phyloP scores from a whole-genome alignment of 169 alveolate genomes.

The Eimeria brunetti region DNA sequence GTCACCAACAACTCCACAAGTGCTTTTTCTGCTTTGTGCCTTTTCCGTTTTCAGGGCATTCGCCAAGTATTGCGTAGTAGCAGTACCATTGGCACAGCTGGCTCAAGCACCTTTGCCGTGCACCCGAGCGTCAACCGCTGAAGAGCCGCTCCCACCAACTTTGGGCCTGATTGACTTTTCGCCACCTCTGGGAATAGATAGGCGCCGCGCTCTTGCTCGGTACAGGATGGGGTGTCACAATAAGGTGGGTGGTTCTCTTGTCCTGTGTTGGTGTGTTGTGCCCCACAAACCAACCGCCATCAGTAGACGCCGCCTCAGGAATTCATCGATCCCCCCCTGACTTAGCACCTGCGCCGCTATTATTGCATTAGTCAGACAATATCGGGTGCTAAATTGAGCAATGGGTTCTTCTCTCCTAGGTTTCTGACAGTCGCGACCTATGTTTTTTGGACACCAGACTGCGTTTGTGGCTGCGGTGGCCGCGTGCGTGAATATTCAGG shows the following conservation, averaged over 20 bases:
- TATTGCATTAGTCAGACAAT: neutral
- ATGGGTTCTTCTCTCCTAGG: neutral
- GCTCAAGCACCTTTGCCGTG: slow-evolving; percentile 64
- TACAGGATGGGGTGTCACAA: slow-evolving; percentile 76
- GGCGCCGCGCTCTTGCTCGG: slow-evolving; percentile 78
- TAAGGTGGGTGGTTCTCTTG: slow-evolving; percentile 50
- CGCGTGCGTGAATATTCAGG: slow-evolving; percentile 19
- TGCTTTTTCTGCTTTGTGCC: neutral
- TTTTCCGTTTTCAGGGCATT: slow-evolving; percentile 33
- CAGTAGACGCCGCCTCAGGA: neutral
- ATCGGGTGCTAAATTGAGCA: neutral
- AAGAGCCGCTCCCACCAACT: slow-evolving; percentile 31
- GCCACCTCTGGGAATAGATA: slow-evolving; percentile 71
- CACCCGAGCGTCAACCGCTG: slow-evolving; percentile 28
- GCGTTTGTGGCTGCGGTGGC: neutral
- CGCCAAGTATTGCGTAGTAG: slow-evolving; percentile 80
- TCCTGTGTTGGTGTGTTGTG: neutral
- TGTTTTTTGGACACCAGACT: neutral
- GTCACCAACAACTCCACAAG: neutral
- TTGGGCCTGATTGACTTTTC: slow-evolving; percentile 70
- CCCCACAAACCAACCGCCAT: neutral
- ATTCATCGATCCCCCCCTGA: neutral
- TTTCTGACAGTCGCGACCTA: neutral
- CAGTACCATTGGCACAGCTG: slow-evolving; percentile 77
- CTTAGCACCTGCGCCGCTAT: neutral